Evolutionary conservation across 164 flowering plant genomes (phyloP).

Genomic region (Vitis labrusca): DNA sequence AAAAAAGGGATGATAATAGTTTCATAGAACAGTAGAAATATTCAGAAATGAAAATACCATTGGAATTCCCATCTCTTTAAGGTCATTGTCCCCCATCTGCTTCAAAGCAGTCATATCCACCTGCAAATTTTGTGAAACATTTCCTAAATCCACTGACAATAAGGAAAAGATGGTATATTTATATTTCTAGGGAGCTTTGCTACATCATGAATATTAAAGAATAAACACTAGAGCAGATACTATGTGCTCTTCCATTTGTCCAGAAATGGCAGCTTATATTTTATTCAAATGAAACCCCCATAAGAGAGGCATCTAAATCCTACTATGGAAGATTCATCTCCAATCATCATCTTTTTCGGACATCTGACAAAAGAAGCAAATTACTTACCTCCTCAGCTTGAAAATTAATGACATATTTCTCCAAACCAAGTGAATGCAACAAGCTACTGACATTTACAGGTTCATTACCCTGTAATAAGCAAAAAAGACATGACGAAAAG

Average conservation of each 20-base stretch:
- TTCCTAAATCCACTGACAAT: neutral
- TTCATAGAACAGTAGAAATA: neutral
- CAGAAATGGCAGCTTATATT: too few relatives aligned
- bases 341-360: neutral
- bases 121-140: constrained; percentile 13
- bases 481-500: constrained; percentile 4
- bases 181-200: neutral
- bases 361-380: neutral
- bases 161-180: neutral
- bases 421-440: constrained; percentile 45
- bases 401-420: constrained; percentile 40
- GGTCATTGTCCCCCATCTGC: constrained; percentile 48
- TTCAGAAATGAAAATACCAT: constrained; percentile 25
- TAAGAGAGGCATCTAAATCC: neutral
- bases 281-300: neutral
- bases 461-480: constrained; percentile 25
- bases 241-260: too few relatives aligned
- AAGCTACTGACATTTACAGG: constrained; percentile 38
- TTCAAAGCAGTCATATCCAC: constrained; percentile 41
- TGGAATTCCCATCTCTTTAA: constrained; percentile 46
- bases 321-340: neutral
- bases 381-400: constrained; percentile 53
- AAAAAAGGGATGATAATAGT: neutral
- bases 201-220: neutral
- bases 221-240: neutral